Base-by-base conservation (phyloP, 2,329 filamentous ascomycete species). In the Cytospora chrysosperma region DNA sequence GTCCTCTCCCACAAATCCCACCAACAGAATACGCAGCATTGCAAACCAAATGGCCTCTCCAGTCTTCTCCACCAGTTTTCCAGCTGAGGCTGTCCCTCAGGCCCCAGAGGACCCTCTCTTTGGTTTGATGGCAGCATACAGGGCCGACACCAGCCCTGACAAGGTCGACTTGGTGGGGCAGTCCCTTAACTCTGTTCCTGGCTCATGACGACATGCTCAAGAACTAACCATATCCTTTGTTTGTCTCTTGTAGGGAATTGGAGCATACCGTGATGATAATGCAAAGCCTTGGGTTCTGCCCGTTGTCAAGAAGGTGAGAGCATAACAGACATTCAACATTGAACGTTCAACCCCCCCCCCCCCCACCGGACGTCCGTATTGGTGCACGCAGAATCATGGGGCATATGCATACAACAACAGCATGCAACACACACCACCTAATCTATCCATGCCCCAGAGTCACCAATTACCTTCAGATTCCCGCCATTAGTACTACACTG, bases 201-300 rank as follows among this genome's bases (percentile, higher is more conserved):
- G 47, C 30, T 21, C 37, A 56, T 56, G 55, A 65, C 40, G 55
- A 30, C 28, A 30, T 30, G 28, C 43, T 51, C 49, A 50, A 51
- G 4, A 64, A 34, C 53, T 61, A 32, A 65, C 62, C 28, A 43
- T 2, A 32, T 10, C 28, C 50, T n/a, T 28, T n/a, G 15, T 19
- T 40, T 27, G 28, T 30, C 4, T 9, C 50, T 24, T 26, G 17
- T 32, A 86, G 85, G 86, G 86, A 64, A 88, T 98, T 80, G 95
- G 95, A 70, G 95, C 95, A 64, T 99, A 99, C 79, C 86, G 95
- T 75, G 95, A 97, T 74, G 84, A 98, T 79, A 90, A 93, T 74
- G 94, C 93, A 66, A 98, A 98, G 82, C 95, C 95, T 3, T 99
- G 95, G 95, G 88, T 99, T 67, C 80, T 99, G 67, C 94, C 95